Evolutionary conservation across 164 flowering plant genomes (phyloP).

Genomic region (Chimonanthus praecox): DNA sequence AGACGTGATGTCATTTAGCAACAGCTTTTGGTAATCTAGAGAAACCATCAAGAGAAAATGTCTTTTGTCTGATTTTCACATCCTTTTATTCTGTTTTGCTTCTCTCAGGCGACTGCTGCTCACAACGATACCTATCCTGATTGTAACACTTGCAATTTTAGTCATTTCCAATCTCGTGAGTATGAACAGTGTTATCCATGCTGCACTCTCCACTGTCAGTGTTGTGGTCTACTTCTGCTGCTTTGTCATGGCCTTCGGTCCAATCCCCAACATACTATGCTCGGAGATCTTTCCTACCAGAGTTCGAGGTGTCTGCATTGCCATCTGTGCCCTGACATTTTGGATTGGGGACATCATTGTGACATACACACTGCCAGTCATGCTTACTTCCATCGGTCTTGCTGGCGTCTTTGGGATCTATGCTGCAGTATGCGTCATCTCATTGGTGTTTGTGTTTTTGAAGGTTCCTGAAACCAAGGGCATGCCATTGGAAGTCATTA

Average conservation of each 20-base stretch:
- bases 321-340: constrained; percentile 73
- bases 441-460: constrained; percentile 76
- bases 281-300: constrained; percentile 94
- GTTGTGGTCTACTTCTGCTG: constrained; percentile 76
- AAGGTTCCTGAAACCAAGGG: constrained; percentile 98
- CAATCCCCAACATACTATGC: constrained; percentile 90
- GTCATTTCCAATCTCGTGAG: constrained; percentile 43
- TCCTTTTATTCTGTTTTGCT: not conserved
- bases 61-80: not conserved
- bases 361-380: constrained; percentile 76
- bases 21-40: too few relatives aligned
- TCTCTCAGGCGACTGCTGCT: constrained; percentile 67
- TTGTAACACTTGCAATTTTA: constrained; percentile 52
- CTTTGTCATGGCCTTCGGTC: constrained; percentile 91
- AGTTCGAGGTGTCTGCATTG: constrained; percentile 91
- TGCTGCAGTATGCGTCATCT: constrained; percentile 58
- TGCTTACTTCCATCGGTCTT: constrained; percentile 79
- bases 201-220: constrained; percentile 60
- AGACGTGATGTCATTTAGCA: too few relatives aligned
- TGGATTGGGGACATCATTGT: constrained; percentile 89
- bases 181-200: constrained; percentile 45
- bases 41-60: too few relatives aligned
- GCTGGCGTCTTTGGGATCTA: constrained; percentile 82
- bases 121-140: constrained; percentile 64
- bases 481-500: constrained; percentile 93